Evolutionary conservation across 345 rosid genomes (phyloP).

Genomic region (Salix dunnii): DNA sequence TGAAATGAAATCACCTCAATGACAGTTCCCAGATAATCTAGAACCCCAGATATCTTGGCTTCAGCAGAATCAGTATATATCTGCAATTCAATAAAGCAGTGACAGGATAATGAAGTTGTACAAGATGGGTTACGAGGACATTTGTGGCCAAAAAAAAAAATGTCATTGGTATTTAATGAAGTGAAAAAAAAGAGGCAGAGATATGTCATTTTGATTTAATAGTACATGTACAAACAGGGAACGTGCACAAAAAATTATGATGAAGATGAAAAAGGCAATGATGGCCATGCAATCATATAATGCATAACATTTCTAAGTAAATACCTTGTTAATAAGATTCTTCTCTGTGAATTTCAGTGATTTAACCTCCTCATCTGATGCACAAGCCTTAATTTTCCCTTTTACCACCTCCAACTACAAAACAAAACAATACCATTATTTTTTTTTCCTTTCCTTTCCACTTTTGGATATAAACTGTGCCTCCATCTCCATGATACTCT

Average conservation of each 20-base stretch:
- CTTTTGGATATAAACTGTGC: neutral
- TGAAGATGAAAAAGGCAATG: neutral
- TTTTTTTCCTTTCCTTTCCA: neutral
- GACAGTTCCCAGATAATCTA: constrained; percentile 75
- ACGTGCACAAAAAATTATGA: neutral
- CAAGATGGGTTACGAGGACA: neutral
- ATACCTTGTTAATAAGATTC: constrained; percentile 83
- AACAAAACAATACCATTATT: constrained; percentile 15
- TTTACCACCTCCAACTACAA: constrained; percentile 72
- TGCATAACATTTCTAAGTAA: neutral
- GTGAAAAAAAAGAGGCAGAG: neutral
- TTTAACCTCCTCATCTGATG: constrained; percentile 68
- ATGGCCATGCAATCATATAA: neutral
- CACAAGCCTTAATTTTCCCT: constrained; percentile 56
- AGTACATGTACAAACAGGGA: neutral
- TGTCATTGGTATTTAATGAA: neutral
- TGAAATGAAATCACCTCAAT: constrained; percentile 53
- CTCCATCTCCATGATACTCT: neutral
- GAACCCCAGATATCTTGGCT: constrained; percentile 88
- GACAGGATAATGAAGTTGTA: neutral
- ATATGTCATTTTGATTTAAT: neutral
- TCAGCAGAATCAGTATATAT: constrained; percentile 88
- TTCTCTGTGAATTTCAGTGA: constrained; percentile 71
- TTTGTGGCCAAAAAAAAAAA: neutral
- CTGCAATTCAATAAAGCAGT: constrained; percentile 35